phyloP scores from a whole-genome alignment of 2,329 filamentous ascomycete genomes.

The Pyrenophora seminiperda region DNA sequence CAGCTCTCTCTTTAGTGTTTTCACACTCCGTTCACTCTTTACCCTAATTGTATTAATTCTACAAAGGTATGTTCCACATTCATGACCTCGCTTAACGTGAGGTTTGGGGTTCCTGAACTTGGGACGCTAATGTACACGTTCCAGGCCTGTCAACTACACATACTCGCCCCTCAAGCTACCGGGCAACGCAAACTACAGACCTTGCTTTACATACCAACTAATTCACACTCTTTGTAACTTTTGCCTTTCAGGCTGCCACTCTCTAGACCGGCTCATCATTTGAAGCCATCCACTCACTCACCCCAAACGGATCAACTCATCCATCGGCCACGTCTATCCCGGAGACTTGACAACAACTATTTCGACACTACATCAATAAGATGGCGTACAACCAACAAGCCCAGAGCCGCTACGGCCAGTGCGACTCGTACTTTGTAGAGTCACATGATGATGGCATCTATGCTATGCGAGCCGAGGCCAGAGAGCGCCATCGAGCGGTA shows the following conservation, averaged over 20 bases:
- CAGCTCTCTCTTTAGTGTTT: slow-evolving; percentile 42
- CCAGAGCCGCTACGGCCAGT: slow-evolving; percentile 63
- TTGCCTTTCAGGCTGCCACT: slow-evolving; percentile 58
- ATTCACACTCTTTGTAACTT: slow-evolving; percentile 60
- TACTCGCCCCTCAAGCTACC: slow-evolving; percentile 45
- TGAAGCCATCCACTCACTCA: slow-evolving; percentile 52
- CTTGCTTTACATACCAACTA: slow-evolving; percentile 60
- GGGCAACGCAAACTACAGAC: slow-evolving; percentile 42
- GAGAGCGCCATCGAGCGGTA: slow-evolving; percentile 77
- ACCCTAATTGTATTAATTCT: slow-evolving; percentile 56
- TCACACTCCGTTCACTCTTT: slow-evolving; percentile 46
- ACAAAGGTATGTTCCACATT: slow-evolving; percentile 50
- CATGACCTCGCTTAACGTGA: slow-evolving; percentile 24
- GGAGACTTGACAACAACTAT: slow-evolving; percentile 56
- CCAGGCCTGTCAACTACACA: slow-evolving; percentile 43
- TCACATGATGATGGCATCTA: slow-evolving; percentile 60
- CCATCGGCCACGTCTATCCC: slow-evolving; percentile 38
- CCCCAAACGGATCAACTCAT: slow-evolving; percentile 9
- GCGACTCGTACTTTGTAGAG: slow-evolving; percentile 72
- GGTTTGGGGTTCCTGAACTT: slow-evolving; percentile 1
- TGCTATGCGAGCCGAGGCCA: slow-evolving; percentile 66
- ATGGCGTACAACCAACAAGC: slow-evolving; percentile 63
- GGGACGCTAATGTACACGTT: slow-evolving; percentile 24
- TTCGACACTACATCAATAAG: slow-evolving; percentile 50
- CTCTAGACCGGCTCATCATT: slow-evolving; percentile 50